Base-by-base conservation (phyloP, 495 filamentous ascomycete species). In the Aspergillus nidulans region DNA sequence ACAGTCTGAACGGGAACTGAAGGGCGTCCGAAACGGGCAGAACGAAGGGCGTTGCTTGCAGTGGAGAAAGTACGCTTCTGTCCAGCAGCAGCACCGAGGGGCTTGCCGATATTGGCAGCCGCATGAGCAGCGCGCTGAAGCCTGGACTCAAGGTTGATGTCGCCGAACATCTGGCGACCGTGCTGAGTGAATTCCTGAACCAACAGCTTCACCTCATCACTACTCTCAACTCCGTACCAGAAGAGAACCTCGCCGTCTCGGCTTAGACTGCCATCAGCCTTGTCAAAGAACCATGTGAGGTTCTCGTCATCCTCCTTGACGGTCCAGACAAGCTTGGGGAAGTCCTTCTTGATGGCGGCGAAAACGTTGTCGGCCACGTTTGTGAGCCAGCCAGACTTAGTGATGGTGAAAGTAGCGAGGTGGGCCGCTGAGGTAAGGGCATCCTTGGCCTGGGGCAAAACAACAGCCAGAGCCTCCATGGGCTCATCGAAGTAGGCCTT, bases 331-430 rank as follows among this genome's bases (percentile, higher is more conserved):
- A 97, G 81, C 73, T 86, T 91, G 56, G 89, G 84, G 67, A 90
- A 89, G 63, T 97, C 92, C 72, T 92, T 95, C 77, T 91, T 90
- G 65, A 98, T 87, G 50, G 87, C 83, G 46, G 88, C 85, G 69
- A 98, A 96, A 47, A 97, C 88, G 67, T 98, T 98, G 69, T 98
- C 94, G n/a, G 92, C 89, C 25, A 97, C 85, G 63, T 97, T 97
- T 19, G 87, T 92, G 42, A 97, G 71, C 92, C 95, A 98, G 39
- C 91, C 94, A 10, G 91, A 82, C 73, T 96, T 97, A 48, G 90
- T 96, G 61, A 96, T 94, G 50, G 91, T 94, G 64, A 97, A 89
- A 15, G 94, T 96, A 26, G 92, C 90, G 32, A 98, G 78, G 46
- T 94, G 90, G 2, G 95, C 87, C 44, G 84, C 71, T 6, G 68